Evolutionary conservation across 805 yeast genomes (phyloP), one percentile per base, ranked within the genome.

Genomic region (Groenewaldozyma salmanticensis): DNA sequence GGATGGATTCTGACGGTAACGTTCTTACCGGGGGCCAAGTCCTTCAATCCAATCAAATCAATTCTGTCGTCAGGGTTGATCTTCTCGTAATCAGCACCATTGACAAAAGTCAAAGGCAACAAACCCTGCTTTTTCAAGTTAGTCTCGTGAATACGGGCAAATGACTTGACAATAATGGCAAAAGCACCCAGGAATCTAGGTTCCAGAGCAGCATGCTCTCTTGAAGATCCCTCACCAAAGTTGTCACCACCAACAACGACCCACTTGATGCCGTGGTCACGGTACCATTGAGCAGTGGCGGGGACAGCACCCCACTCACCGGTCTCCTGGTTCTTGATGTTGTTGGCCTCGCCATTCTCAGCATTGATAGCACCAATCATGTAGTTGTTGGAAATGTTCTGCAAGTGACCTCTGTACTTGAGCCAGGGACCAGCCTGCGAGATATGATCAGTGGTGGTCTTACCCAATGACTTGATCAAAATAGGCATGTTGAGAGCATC

Each of bases 341-440:
- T 70, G 83, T 90, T 90, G 52, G 94, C 94, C 76, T 90, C 83
- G 52, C 79, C 83, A 69, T 90, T 90, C 72, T 81, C 96, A 62
- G 87, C 87, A 71, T 90, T 90, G 65, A 79, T 87, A 54, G 98
- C 97, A 75, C 97, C 97, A 75, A 90, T 90, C 95, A 90, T 88
- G 73, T 92, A 90, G 77, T 90, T 90, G 79, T 90, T 87, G 55
- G 96, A 87, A 64, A 90, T 90, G 81, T 90, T 90, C 74, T 87
- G 88, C 72, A 90, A 77, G 74, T 90, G 97, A 71, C 97, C 97
- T 77, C 96, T 84, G 88, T 90, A 90, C 74, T 90, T 90, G 77
- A 90, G 83, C 97, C 97, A 90, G 64, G 97, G 96, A 71, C 97
- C 97, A 62, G 97, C 97, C 94, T 87, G 88, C 60, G 97, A 90